phyloP scores from a whole-genome alignment of 202 grass and related monocot species.

The Alloteropsis angusta region DNA sequence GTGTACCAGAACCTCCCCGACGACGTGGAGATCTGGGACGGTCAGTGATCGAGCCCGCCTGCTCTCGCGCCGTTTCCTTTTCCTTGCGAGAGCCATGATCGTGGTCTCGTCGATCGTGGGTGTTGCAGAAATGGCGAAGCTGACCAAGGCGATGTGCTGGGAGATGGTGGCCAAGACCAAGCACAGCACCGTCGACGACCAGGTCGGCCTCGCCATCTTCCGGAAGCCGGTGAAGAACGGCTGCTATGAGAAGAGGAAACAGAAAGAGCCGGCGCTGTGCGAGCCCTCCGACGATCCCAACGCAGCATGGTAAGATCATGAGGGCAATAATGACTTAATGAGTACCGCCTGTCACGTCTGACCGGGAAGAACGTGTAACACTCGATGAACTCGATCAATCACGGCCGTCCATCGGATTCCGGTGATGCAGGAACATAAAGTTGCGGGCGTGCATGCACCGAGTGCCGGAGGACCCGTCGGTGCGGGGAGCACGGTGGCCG shows the following conservation, averaged over 20 bases:
- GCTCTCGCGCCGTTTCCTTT: neutral
- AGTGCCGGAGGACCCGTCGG: constrained; percentile 23
- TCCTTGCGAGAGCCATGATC: neutral
- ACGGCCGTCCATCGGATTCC: too few relatives aligned
- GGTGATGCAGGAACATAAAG: constrained; percentile 52
- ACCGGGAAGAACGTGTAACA: too few relatives aligned
- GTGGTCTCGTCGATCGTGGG: neutral
- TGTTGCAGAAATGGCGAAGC: constrained; percentile 51
- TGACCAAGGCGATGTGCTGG: constrained; percentile 93
- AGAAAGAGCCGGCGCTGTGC: constrained; percentile 50
- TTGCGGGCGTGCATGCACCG: constrained; percentile 87
- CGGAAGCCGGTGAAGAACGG: constrained; percentile 57
- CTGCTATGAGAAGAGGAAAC: constrained; percentile 52
- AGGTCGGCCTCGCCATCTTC: constrained; percentile 65
- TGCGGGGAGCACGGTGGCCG: constrained; percentile 63
- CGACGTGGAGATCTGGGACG: constrained; percentile 89
- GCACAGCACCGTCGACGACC: constrained; percentile 48
- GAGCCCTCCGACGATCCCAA: constrained; percentile 71
- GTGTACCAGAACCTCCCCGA: constrained; percentile 70
- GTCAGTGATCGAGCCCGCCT: too few relatives aligned
- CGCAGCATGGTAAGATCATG: constrained; percentile 78
- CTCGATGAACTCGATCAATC: neutral
- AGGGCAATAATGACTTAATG: too few relatives aligned
- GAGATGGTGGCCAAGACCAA: constrained; percentile 70
- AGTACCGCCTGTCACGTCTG: too few relatives aligned